These are phyloP conservation scores for Kodamaea laetipori DNA, from an alignment of 805 yeast genomes.

Conservation along the genomic window DNA sequence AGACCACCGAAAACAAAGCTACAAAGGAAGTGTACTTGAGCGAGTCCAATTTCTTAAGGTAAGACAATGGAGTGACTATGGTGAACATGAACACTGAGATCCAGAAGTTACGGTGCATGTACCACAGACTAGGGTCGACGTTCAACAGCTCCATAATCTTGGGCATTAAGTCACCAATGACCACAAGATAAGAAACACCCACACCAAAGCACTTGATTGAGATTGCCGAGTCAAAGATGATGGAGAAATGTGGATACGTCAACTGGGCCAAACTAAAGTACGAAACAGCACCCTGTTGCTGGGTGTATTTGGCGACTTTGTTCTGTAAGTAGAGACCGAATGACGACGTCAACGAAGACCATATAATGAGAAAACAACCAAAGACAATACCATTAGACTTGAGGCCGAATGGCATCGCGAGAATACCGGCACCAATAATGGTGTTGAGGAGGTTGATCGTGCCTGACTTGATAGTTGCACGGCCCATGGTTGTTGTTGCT, in stretches of 20 bases:
- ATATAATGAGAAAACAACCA: conserved; percentile 55
- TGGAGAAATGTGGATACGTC: conserved; percentile 69
- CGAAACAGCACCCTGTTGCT: conserved; percentile 44
- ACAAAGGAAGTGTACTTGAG: conserved; percentile 71
- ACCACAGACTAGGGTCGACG: conserved; percentile 23
- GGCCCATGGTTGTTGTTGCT: conserved; percentile 16
- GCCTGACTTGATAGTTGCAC: conserved; percentile 21
- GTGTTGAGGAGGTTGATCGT: conserved; percentile 70
- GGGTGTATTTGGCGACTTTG: conserved; percentile 55
- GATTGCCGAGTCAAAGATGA: conserved; percentile 74
- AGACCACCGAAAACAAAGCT: conserved; percentile 66
- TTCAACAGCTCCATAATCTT: conserved; percentile 46
- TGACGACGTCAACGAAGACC: conserved; percentile 67
- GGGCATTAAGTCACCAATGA: conserved; percentile 79
- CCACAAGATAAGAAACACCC: conserved; percentile 66
- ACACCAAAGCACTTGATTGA: conserved; percentile 81
- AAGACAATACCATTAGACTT: conserved; percentile 63
- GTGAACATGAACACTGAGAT: conserved; percentile 52
- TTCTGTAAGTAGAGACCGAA: conserved; percentile 68
- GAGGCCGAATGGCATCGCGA: conserved; percentile 76
- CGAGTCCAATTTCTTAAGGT: conserved; percentile 63
- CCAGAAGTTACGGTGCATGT: conserved; percentile 50
- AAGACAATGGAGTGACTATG: conserved; percentile 64
- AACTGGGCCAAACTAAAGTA: conserved; percentile 51
- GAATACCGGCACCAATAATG: conserved; percentile 77